Percentiles rank a stretch among this genome's conserved stretches.
Conservation (phyloP, 2,329 filamentous ascomycete genomes). For the Cordyceps farinosa region DNA sequence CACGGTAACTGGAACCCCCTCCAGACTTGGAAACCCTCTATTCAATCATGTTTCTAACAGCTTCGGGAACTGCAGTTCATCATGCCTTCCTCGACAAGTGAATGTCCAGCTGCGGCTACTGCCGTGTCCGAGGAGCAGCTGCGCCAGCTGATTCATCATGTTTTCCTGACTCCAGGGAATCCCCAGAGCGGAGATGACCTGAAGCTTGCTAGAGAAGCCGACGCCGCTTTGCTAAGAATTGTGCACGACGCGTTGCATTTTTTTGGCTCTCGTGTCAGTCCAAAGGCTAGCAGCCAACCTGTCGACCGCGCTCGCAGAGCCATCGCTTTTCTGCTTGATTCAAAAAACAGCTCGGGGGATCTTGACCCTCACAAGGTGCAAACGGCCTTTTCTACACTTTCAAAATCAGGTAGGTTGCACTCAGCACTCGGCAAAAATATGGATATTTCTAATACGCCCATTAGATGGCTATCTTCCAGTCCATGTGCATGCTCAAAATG, state of each 20-base stretch:
- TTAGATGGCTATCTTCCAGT: background rate
- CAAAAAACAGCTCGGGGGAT: background rate
- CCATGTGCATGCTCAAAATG: conserved; percentile 8
- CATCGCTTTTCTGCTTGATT: background rate
- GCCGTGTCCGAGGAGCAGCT: background rate
- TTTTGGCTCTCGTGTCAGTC: background rate
- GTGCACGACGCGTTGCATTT: background rate
- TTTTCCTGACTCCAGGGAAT: conserved; percentile 1
- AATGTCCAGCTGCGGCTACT: background rate
- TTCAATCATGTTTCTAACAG: no score
- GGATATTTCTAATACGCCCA: background rate
- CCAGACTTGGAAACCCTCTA: background rate
- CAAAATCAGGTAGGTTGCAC: background rate
- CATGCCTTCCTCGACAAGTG: background rate
- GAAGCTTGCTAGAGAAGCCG: background rate
- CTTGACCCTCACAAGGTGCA: background rate
- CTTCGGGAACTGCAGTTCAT: no score
- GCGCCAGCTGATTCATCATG: background rate
- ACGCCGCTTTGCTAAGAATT: background rate
- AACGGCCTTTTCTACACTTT: background rate
- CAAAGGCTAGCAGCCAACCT: background rate
- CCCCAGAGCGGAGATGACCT: background rate
- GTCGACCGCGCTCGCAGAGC: background rate
- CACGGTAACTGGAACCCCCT: background rate
- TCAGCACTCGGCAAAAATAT: no score